These are phyloP conservation scores for Priceomyces carsonii DNA, from an alignment of 805 yeast species.

Conservation along the genomic window DNA sequence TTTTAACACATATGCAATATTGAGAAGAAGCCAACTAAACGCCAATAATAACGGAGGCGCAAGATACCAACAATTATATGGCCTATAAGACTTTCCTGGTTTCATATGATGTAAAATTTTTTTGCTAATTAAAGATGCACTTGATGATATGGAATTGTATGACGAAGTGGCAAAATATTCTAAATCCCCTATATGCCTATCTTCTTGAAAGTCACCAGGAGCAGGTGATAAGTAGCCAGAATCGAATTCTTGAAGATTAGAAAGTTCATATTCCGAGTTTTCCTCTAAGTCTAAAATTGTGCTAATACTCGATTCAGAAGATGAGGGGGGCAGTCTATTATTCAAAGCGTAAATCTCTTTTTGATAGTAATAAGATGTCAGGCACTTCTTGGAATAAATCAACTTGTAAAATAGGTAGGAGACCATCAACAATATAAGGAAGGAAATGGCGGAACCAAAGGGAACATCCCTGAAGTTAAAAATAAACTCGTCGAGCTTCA, in stretches of 20 bases:
- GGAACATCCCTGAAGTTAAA: conserved; percentile 20
- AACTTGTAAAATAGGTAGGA: neutral
- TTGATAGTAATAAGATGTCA: neutral
- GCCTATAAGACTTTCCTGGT: neutral
- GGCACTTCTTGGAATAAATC: neutral
- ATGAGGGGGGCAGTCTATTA: no score
- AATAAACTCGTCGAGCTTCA: conserved; percentile 38
- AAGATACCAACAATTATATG: conserved; percentile 9
- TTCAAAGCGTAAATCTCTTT: no score
- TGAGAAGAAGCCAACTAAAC: conserved; percentile 51
- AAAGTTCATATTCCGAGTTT: conserved; percentile 1
- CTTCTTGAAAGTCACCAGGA: conserved; percentile 3
- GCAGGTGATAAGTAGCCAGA: neutral
- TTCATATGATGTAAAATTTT: neutral
- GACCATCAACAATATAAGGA: neutral
- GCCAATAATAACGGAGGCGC: conserved; percentile 43
- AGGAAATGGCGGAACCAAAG: neutral
- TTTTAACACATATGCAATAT: conserved; percentile 43
- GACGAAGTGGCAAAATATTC: conserved; percentile 1
- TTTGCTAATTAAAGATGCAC: conserved; percentile 1
- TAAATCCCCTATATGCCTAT: conserved; percentile 1
- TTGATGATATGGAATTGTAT: neutral
- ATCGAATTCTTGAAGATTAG: neutral
- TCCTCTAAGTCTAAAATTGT: conserved; percentile 2
- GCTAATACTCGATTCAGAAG: neutral